These are phyloP conservation scores for Chrysoporthe puriensis DNA, from an alignment of 2,329 filamentous ascomycete genomes.

Conservation along the genomic window DNA sequence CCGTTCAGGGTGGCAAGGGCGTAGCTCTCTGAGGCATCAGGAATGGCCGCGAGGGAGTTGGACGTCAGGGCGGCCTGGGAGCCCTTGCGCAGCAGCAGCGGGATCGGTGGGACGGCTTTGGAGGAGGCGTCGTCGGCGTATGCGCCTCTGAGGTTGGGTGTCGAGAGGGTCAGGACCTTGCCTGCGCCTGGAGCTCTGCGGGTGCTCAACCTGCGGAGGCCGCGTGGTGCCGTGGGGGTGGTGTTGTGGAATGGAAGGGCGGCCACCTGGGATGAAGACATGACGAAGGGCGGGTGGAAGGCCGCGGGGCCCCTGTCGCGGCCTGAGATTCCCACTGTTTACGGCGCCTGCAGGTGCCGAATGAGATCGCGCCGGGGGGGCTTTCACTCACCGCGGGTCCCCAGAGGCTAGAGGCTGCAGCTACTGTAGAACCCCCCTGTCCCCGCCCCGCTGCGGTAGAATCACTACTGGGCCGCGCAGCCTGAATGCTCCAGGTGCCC, in stretches of 20 bases:
- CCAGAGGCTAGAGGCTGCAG: not conserved
- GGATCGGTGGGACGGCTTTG: slow-evolving; percentile 42
- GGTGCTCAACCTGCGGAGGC: slow-evolving; percentile 31
- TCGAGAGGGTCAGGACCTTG: slow-evolving; percentile 55
- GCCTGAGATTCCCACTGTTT: not conserved
- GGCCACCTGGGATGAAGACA: slow-evolving; percentile 7
- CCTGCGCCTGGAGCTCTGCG: slow-evolving; percentile 45
- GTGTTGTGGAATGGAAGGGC: slow-evolving; percentile 33
- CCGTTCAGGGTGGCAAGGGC: slow-evolving; percentile 57
- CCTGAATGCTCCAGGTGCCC: not conserved
- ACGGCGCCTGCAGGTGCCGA: slow-evolving; percentile 11
- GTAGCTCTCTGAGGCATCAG: slow-evolving; percentile 69
- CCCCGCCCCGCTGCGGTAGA: not conserved
- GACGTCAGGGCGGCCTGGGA: slow-evolving; percentile 72
- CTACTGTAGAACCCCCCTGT: not conserved
- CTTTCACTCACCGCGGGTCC: not conserved
- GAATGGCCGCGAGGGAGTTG: slow-evolving; percentile 65
- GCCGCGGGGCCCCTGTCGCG: not conserved
- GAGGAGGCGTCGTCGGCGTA: slow-evolving; percentile 49
- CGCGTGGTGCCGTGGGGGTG: slow-evolving; percentile 26
- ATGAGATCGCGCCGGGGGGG: not conserved
- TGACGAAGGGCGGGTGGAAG: slow-evolving; percentile 14
- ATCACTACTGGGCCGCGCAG: not conserved
- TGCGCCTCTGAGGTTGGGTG: slow-evolving; percentile 60
- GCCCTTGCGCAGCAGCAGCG: slow-evolving; percentile 66